These are phyloP conservation scores for Hypoxylon sp. DNA, from an alignment of 2,329 filamentous ascomycete species.

Conservation along the genomic window DNA sequence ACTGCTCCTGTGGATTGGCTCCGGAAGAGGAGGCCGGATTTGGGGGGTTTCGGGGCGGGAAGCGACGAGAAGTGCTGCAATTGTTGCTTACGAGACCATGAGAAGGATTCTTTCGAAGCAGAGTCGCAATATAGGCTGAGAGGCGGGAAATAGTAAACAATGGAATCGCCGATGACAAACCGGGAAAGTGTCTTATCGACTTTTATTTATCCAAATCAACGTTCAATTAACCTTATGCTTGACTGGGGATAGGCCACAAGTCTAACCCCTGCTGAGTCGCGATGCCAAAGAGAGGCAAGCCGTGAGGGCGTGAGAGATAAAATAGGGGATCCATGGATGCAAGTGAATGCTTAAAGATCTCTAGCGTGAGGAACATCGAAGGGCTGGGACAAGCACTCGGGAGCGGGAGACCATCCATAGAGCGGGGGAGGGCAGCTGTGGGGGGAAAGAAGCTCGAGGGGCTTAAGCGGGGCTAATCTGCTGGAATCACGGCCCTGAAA, in stretches of 20 bases:
- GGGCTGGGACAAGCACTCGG: not conserved
- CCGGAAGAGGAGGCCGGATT: conserved; percentile 36
- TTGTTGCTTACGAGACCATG: conserved; percentile 30
- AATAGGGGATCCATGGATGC: not conserved
- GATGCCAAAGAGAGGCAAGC: conserved; percentile 22
- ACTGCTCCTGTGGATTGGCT: conserved; percentile 20
- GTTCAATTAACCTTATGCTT: conserved; percentile 45
- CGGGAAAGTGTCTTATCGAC: conserved; percentile 38
- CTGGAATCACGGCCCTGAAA: conserved; percentile 42
- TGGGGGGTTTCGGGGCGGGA: conserved; percentile 37
- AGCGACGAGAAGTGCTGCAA: conserved; percentile 23
- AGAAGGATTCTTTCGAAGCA: conserved; percentile 38
- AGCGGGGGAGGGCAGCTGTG: conserved; percentile 28
- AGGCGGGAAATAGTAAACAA: conserved; percentile 41
- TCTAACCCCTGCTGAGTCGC: conserved; percentile 27
- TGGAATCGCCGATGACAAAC: conserved; percentile 44
- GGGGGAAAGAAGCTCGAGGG: conserved; percentile 20
- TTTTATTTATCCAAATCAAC: conserved; percentile 51
- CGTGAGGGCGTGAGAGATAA: not conserved
- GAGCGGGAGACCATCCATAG: not conserved
- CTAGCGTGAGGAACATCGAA: no score
- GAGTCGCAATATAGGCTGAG: conserved; percentile 52
- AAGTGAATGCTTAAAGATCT: conserved; percentile 6
- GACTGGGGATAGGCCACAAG: conserved; percentile 29
- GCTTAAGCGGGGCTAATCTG: conserved; percentile 23